These are phyloP conservation scores for Purpureocillium lavendulum DNA, from an alignment of 2,329 filamentous ascomycete genomes.

Conservation along the genomic window DNA sequence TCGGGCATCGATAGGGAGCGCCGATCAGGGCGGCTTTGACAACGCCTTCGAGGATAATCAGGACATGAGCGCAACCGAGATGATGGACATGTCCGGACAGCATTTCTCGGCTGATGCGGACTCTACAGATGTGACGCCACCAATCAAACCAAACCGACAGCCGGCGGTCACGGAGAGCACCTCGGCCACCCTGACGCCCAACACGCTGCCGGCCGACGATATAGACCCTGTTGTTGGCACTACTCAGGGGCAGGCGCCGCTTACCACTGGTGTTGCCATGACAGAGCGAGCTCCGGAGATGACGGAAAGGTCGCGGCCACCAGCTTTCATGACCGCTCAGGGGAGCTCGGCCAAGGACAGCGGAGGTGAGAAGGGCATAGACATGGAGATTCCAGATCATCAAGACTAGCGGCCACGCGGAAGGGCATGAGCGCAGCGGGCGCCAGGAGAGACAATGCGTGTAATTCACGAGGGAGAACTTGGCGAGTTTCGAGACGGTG, in stretches of 20 bases:
- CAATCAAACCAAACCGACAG: constrained; percentile 6
- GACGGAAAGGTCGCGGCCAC: constrained; percentile 29
- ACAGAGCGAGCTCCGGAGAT: constrained; percentile 28
- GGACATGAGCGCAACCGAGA: constrained; percentile 14
- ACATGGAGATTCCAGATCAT: constrained; percentile 27
- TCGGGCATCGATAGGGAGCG: constrained; percentile 33
- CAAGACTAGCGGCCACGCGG: constrained; percentile 5
- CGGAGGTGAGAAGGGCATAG: constrained; percentile 18
- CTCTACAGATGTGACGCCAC: constrained; percentile 5
- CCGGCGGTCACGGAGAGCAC: constrained; percentile 13
- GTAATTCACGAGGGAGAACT: too few relatives aligned
- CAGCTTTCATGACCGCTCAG: constrained; percentile 14
- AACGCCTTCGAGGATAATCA: constrained; percentile 20
- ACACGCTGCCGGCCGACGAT: constrained; percentile 14
- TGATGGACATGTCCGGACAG: constrained; percentile 13
- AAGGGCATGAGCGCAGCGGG: too few relatives aligned
- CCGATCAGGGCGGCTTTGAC: constrained; percentile 22
- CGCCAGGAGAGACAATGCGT: too few relatives aligned
- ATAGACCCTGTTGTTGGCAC: constrained; percentile 3
- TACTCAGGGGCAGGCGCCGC: not conserved
- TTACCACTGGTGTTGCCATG: constrained; percentile 4
- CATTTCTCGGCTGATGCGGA: constrained; percentile 4
- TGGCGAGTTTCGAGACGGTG: too few relatives aligned
- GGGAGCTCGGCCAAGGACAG: constrained; percentile 11
- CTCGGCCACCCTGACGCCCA: constrained; percentile 16